Evolutionary conservation across 2,329 filamentous ascomycete genomes (phyloP).

Genomic region (Remersonia thermophila): DNA sequence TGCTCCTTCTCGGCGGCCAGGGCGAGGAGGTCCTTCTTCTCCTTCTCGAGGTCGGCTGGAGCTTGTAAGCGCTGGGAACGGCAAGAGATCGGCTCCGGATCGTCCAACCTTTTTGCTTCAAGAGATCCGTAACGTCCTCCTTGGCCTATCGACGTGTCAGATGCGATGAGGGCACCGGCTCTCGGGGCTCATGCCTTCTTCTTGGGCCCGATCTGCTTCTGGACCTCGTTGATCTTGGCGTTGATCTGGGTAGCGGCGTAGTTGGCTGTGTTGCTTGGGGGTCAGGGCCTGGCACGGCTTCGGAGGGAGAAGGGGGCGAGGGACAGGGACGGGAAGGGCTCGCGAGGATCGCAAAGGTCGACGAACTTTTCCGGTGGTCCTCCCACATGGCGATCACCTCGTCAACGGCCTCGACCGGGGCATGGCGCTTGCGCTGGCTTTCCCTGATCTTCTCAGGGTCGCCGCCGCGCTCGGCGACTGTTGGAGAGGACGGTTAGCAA

Average conservation of each 20-base stretch:
- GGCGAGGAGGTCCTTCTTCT: slow-evolving; percentile 71
- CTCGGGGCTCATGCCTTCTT: slow-evolving; percentile 53
- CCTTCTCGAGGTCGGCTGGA: slow-evolving; percentile 54
- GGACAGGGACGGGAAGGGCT: too few species aligned
- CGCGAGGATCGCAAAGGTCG: background rate
- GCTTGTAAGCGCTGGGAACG: slow-evolving; percentile 4
- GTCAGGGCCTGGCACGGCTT: slow-evolving; percentile 34
- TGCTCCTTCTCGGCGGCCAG: slow-evolving; percentile 63
- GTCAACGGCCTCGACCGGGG: slow-evolving; percentile 74
- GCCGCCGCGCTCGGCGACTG: slow-evolving; percentile 68
- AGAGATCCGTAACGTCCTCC: slow-evolving; percentile 70
- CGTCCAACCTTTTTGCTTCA: slow-evolving; percentile 51
- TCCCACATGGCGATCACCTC: slow-evolving; percentile 80
- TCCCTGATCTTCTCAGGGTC: slow-evolving; percentile 86
- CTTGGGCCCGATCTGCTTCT: slow-evolving; percentile 82
- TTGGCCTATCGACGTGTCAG: slow-evolving; percentile 45
- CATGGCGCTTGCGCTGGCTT: slow-evolving; percentile 73
- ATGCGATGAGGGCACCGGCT: background rate
- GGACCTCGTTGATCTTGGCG: slow-evolving; percentile 73
- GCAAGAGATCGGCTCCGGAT: background rate
- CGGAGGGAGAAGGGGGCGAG: slow-evolving; percentile 31
- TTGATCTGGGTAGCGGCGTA: slow-evolving; percentile 53
- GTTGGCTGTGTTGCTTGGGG: slow-evolving; percentile 8
- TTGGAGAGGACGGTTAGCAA: slow-evolving; percentile 6
- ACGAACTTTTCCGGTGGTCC: slow-evolving; percentile 57